Conservation (phyloP, 768 basidiomycete genomes). For the Boletellus sp. region DNA sequence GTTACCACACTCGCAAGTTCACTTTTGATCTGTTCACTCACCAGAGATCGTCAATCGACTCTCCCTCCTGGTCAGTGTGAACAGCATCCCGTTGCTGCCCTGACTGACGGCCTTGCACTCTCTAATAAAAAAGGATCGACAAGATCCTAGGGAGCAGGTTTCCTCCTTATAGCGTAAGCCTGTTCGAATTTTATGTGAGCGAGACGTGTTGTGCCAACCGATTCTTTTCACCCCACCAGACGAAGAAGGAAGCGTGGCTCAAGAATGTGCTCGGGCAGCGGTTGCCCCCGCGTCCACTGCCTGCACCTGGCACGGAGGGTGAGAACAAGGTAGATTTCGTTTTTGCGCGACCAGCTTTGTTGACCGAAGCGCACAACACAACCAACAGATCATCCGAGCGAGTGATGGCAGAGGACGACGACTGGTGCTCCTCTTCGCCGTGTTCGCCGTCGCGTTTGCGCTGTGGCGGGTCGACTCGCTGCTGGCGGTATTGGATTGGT, state of each 20-base stretch:
- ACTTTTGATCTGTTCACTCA: slow-evolving; percentile 80
- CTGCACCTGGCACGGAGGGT: slow-evolving; percentile 8
- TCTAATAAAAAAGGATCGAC: slow-evolving; percentile 18
- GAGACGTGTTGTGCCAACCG: background rate
- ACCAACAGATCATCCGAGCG: background rate
- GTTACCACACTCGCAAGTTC: slow-evolving; percentile 69
- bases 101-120: slow-evolving; percentile 1
- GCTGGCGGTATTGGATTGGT: background rate
- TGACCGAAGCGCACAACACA: slow-evolving; percentile 4
- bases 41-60: slow-evolving; percentile 50
- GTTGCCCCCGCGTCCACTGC: slow-evolving; percentile 22
- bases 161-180: slow-evolving; percentile 28
- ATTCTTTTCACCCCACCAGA: slow-evolving; percentile 4
- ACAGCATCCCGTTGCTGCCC: too few relatives aligned
- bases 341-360: background rate
- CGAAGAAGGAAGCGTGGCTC: slow-evolving; percentile 25
- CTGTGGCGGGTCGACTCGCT: background rate
- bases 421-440: slow-evolving; percentile 8
- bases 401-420: background rate
- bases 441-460: slow-evolving; percentile 5
- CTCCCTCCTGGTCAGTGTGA: slow-evolving; percentile 32
- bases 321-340: slow-evolving; percentile 9
- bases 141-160: slow-evolving; percentile 25
- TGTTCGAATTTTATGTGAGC: background rate
- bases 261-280: slow-evolving; percentile 8